phyloP scores from a whole-genome alignment of 75 land plant species.

The Sequoiadendron giganteum region DNA sequence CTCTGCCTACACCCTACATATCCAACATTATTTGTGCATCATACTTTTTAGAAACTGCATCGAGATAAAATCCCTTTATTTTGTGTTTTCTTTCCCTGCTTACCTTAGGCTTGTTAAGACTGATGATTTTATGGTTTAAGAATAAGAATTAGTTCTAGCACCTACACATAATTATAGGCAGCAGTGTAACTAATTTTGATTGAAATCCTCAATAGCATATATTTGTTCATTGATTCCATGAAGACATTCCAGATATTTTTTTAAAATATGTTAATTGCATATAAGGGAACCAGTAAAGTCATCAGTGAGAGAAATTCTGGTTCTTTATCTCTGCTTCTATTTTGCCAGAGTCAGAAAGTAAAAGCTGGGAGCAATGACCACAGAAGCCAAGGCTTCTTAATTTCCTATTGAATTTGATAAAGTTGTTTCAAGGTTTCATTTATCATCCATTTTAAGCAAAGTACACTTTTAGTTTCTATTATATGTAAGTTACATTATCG shows the following conservation, averaged over 20 bases:
- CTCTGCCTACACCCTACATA: not conserved
- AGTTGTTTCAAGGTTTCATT: no score
- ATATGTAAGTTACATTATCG: not conserved
- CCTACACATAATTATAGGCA: no score
- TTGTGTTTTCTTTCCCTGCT: not conserved
- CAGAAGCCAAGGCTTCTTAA: not conserved
- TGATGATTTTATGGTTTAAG: no score
- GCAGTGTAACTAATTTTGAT: no score
- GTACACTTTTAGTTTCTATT: not conserved
- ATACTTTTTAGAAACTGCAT: not conserved
- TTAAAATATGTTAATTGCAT: no score
- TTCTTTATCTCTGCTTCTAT: not conserved
- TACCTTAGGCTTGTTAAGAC: not conserved
- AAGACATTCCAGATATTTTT: no score
- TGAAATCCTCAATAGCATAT: no score
- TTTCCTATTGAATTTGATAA: not conserved
- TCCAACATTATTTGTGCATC: not conserved
- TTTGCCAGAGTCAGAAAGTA: not conserved
- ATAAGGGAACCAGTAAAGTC: no score
- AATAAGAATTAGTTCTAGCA: no score
- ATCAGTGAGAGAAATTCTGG: no score
- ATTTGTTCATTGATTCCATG: no score
- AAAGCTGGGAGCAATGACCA: not conserved
- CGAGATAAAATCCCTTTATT: not conserved
- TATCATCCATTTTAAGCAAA: not conserved